Percentiles rank a stretch among this genome's conserved stretches.
These are phyloP conservation scores for Suillus occidentalis DNA, from an alignment of 768 basidiomycete species.

Conservation along the genomic window DNA sequence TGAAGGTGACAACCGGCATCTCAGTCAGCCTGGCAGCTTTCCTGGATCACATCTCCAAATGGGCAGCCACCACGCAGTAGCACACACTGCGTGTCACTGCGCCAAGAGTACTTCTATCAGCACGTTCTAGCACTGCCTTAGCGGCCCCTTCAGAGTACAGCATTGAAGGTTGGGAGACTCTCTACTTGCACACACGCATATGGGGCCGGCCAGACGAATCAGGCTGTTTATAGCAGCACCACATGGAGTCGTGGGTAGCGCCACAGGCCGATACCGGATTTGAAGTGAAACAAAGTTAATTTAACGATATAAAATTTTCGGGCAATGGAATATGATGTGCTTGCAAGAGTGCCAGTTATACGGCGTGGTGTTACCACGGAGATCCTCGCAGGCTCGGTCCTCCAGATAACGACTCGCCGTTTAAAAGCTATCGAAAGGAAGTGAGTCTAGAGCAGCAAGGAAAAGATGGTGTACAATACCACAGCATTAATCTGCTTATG, in stretches of 20 bases:
- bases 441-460: conserved; percentile 2
- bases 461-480: conserved; percentile 17
- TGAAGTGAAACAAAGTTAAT: not conserved
- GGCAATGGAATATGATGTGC: not conserved
- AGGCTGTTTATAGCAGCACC: not conserved
- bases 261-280: not conserved
- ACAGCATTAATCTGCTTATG: conserved; percentile 33
- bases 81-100: too few species aligned
- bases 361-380: conserved; percentile 26
- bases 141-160: not conserved
- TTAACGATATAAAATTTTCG: not conserved
- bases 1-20: not conserved
- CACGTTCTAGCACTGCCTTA: not conserved
- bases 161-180: not conserved
- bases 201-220: not conserved
- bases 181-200: not conserved
- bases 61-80: not conserved
- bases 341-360: not conserved
- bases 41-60: not conserved
- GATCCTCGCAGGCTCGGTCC: conserved; percentile 30
- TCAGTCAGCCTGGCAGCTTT: not conserved
- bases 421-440: conserved; percentile 25
- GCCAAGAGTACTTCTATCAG: not conserved
- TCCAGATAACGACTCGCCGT: conserved; percentile 30
- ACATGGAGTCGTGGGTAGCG: not conserved